Evolutionary conservation across 2,329 filamentous ascomycete genomes (phyloP), one percentile per base, ranked within the genome.

Genomic region (Emergomyces pasteurianus): DNA sequence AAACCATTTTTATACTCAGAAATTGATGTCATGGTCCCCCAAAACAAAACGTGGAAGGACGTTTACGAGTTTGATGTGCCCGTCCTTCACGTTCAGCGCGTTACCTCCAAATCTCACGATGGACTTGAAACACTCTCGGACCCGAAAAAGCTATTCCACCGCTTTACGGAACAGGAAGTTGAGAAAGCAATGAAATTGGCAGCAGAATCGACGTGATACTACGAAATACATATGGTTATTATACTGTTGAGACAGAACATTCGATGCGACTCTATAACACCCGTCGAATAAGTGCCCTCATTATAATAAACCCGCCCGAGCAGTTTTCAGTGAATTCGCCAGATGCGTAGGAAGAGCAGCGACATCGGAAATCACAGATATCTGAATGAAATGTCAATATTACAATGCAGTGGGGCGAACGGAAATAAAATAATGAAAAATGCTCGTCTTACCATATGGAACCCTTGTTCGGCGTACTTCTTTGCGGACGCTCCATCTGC

Each of bases 1-100:
- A 75, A 79, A 47, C 75, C 77, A 1, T 81, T 86, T 64, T 77
- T 80, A 61, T 86, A 84, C 68, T 66, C 77, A 2, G 83, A 86
- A 70, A 73, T 84, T 62, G 79, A 86, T 66, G 81, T 86, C 58
- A 83, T 85, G 79, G 75, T 74, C 3, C 70, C 76, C 0, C 75
- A 72, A 3, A 79, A 85, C 58, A 74, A 80, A 63, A 72, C 77
- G 57, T 86, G 84, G 84, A 85, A 79, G 66, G 73, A 78, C 61
- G 71, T 83, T 18, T 86, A 86, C 66, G 83, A 86, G 56, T 85
- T 85, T 62, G 84, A 86, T 66, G 83, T 83, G 2, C 84, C 84
- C 0, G 84, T 86, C 63, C 76, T 86, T 36, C 84, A 86, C 68
- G 75, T 86, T 49, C 81, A 79, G 42, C 80, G 70, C 69, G 74